phyloP scores from a whole-genome alignment of 768 basidiomycete genomes.

The Collybia sordida region DNA sequence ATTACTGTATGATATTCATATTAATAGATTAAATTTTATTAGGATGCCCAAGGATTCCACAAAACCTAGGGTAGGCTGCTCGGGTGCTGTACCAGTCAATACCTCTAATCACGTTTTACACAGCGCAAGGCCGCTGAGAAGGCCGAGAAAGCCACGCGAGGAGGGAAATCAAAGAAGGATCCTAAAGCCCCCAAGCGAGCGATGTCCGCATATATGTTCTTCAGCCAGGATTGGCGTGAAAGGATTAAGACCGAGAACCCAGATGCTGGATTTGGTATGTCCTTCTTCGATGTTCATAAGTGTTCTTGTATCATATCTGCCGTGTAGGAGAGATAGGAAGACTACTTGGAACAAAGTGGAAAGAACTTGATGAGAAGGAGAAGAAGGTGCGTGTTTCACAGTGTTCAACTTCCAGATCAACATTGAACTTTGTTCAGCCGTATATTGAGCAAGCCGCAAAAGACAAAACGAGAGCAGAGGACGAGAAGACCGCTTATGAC shows the following conservation, averaged over 20 bases:
- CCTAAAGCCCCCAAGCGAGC: constrained; percentile 88
- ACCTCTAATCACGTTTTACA: constrained; percentile 2
- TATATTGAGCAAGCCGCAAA: constrained; percentile 84
- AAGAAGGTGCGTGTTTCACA: constrained; percentile 65
- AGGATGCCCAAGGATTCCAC: too few relatives aligned
- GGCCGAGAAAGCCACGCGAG: constrained; percentile 54
- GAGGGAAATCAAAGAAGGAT: constrained; percentile 66
- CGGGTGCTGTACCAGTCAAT: too few relatives aligned
- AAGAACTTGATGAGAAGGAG: constrained; percentile 87
- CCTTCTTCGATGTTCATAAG: constrained; percentile 1
- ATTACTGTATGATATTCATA: too few relatives aligned
- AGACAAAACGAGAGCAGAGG: constrained; percentile 87
- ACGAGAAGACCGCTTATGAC: constrained; percentile 65
- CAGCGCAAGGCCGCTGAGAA: constrained; percentile 80
- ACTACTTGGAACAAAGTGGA: constrained; percentile 95
- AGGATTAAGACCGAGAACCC: constrained; percentile 96
- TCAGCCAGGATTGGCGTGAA: constrained; percentile 94
- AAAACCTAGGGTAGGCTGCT: too few relatives aligned
- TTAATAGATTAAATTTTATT: too few relatives aligned
- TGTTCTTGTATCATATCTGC: constrained; percentile 8
- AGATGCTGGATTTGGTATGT: constrained; percentile 85
- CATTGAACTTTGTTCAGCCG: constrained; percentile 49
- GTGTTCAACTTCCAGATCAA: background rate
- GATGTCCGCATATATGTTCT: constrained; percentile 98
- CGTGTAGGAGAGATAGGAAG: constrained; percentile 86